These are phyloP conservation scores for Murraya koenigii DNA, from an alignment of 345 rosid genomes.

Conservation along the genomic window DNA sequence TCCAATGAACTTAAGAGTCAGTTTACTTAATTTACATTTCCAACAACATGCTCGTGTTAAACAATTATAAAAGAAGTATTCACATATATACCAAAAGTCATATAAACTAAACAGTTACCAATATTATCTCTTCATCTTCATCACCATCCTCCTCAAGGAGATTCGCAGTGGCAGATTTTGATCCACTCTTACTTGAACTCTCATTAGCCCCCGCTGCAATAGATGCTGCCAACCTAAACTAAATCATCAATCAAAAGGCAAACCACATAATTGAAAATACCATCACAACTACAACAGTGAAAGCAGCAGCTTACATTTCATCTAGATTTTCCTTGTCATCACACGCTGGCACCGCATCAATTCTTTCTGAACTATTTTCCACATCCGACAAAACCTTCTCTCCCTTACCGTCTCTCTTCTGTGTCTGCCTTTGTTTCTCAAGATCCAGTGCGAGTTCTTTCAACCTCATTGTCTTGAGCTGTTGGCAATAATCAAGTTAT, in stretches of 20 bases:
- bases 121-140: conserved; percentile 53
- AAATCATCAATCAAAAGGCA: conserved; percentile 19
- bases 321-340: conserved; percentile 54
- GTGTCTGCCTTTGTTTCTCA: conserved; percentile 54
- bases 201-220: conserved; percentile 52
- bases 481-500: conserved; percentile 16
- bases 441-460: conserved; percentile 77
- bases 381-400: conserved; percentile 30
- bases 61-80: neutral
- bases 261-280: conserved; percentile 16
- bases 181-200: conserved; percentile 25
- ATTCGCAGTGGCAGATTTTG: conserved; percentile 41
- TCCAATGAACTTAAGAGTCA: neutral
- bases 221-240: conserved; percentile 68
- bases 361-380: conserved; percentile 19
- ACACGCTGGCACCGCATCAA: conserved; percentile 21
- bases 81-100: neutral
- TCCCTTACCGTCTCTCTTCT: conserved; percentile 43
- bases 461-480: conserved; percentile 75
- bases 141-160: conserved; percentile 45
- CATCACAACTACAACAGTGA: conserved; percentile 10
- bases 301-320: conserved; percentile 60
- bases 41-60: neutral
- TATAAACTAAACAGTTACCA: conserved; percentile 18
- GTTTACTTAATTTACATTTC: neutral